Evolutionary conservation across 345 rosid genomes (phyloP).

Genomic region (Rhodamnia argentea): DNA sequence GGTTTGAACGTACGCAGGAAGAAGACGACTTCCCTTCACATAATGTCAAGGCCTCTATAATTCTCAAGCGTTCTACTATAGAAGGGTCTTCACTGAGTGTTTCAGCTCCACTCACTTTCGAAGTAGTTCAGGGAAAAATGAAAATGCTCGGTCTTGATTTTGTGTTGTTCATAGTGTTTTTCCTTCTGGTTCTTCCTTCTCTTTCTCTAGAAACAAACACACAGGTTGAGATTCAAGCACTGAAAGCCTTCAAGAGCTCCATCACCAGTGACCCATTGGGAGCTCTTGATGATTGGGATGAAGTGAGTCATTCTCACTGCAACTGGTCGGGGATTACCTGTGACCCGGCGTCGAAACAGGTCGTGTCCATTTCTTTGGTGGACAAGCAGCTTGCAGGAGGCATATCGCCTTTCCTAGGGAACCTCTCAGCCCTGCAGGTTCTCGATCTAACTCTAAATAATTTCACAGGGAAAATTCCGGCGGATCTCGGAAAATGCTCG

Average conservation of each 20-base stretch:
- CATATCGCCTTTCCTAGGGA: constrained; percentile 55
- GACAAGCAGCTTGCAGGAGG: constrained; percentile 62
- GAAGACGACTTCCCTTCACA: not conserved
- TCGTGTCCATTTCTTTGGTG: constrained; percentile 33
- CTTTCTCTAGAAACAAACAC: not conserved
- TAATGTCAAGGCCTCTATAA: not conserved
- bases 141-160: not conserved
- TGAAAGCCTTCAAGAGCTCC: constrained; percentile 46
- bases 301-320: constrained; percentile 42
- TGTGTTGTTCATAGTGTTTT: not conserved
- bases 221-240: constrained; percentile 39
- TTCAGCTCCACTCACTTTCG: not conserved
- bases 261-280: constrained; percentile 49
- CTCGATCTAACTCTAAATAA: constrained; percentile 64
- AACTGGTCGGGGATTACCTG: constrained; percentile 77
- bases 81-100: not conserved
- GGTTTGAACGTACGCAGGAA: not conserved
- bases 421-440: constrained; percentile 81
- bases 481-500: constrained; percentile 45
- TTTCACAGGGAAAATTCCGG: constrained; percentile 51
- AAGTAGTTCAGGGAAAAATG: not conserved
- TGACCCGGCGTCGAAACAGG: constrained; percentile 26
- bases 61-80: not conserved
- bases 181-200: not conserved
- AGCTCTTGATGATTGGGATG: constrained; percentile 50